These are phyloP conservation scores for Neospora caninum DNA, from an alignment of 169 alveolate genomes.

Conservation along the genomic window DNA sequence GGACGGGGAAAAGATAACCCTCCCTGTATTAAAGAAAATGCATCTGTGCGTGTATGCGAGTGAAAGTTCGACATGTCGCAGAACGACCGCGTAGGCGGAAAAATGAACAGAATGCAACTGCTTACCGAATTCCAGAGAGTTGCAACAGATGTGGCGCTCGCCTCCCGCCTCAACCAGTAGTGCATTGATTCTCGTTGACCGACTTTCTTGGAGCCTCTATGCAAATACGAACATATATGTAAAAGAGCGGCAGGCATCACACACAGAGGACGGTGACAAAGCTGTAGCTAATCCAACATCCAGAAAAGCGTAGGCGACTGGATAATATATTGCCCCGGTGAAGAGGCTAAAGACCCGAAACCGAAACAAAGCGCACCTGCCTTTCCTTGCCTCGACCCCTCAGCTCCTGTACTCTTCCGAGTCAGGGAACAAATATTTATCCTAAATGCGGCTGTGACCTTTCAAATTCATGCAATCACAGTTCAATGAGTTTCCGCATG, in stretches of 20 bases:
- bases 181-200: background rate
- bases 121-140: conserved; percentile 43
- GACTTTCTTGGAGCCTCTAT: conserved; percentile 13
- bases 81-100: background rate
- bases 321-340: no score
- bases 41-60: background rate
- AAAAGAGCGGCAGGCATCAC: background rate
- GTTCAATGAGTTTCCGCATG: no score
- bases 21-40: no score
- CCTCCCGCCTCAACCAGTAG: conserved; percentile 32
- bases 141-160: conserved; percentile 6
- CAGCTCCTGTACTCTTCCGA: no score
- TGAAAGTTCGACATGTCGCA: background rate
- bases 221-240: background rate
- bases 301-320: no score
- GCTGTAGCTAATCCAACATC: background rate
- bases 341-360: no score
- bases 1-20: no score
- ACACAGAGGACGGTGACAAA: background rate
- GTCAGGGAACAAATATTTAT: no score
- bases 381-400: no score
- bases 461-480: no score
- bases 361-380: no score
- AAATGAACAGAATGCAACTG: background rate
- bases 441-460: no score